A percentile compares a stretch with the other conserved stretches of the same genome.
Conservation (phyloP, 352 stramenopile species). For the Saprolegnia parasitica region DNA sequence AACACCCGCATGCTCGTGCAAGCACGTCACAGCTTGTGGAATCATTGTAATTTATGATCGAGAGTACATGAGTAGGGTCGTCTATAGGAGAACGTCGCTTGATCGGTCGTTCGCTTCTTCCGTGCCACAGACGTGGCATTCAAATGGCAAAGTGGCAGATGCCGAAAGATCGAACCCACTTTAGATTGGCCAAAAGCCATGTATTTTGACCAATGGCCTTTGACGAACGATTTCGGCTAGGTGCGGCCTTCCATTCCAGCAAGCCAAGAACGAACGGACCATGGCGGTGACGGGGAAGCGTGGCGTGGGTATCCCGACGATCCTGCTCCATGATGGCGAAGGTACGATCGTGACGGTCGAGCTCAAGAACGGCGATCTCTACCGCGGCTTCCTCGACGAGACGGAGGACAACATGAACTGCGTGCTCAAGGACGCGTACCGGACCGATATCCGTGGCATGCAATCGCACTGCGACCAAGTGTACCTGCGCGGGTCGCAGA, state of each 20-base stretch:
- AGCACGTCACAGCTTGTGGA: background rate
- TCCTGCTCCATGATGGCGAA: constrained; percentile 81
- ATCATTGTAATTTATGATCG: background rate
- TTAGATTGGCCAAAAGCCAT: background rate
- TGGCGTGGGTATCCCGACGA: constrained; percentile 77
- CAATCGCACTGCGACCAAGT: constrained; percentile 75
- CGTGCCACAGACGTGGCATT: no score
- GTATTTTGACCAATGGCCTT: no score
- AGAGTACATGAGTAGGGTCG: no score
- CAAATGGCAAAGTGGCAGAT: no score
- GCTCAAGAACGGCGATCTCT: constrained; percentile 81
- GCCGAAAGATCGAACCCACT: background rate
- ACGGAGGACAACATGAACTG: constrained; percentile 90
- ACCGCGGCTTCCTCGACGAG: constrained; percentile 79
- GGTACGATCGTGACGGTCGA: constrained; percentile 86
- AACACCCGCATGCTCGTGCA: no score
- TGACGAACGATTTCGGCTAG: background rate
- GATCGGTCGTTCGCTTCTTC: no score
- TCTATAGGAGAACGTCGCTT: no score
- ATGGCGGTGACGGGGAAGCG: constrained; percentile 85
- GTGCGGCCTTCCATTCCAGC: background rate
- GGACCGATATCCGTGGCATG: constrained; percentile 77
- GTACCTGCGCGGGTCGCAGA: constrained; percentile 80
- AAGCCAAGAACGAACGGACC: constrained; percentile 5
- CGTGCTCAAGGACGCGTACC: constrained; percentile 81